Percentiles rank a stretch among this genome's conserved stretches.
phyloP scores from a whole-genome alignment of 371 early-diverging fungal species.

The Mucor irregularis region DNA sequence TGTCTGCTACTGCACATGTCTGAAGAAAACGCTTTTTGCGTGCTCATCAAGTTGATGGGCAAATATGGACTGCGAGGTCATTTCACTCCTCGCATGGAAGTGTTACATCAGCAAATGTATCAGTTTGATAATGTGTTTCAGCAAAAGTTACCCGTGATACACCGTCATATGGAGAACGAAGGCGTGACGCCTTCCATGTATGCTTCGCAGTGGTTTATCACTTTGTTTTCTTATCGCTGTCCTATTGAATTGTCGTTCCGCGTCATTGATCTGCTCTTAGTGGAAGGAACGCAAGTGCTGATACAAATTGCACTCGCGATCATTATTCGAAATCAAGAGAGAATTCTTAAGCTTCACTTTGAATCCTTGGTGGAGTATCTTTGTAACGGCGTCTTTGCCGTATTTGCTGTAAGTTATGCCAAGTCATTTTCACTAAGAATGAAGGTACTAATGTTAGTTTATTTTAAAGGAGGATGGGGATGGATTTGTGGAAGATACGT shows the following conservation, averaged over 20 bases:
- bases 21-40: constrained; percentile 83
- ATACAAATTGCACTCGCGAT: constrained; percentile 86
- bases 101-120: constrained; percentile 78
- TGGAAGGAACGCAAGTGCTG: constrained; percentile 87
- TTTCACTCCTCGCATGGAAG: constrained; percentile 82
- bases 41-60: constrained; percentile 73
- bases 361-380: constrained; percentile 84
- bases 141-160: constrained; percentile 71
- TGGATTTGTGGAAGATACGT: constrained; percentile 28
- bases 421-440: not conserved
- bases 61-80: constrained; percentile 82
- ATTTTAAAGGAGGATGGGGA: constrained; percentile 30
- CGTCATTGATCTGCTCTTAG: constrained; percentile 87
- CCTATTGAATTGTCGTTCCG: constrained; percentile 84
- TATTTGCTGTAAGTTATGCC: constrained; percentile 47
- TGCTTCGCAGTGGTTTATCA: constrained; percentile 84
- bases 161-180: constrained; percentile 69
- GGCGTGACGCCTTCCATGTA: constrained; percentile 81
- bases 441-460: not conserved
- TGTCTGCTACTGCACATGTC: constrained; percentile 88
- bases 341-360: constrained; percentile 75
- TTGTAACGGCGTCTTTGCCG: constrained; percentile 75
- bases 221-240: constrained; percentile 80
- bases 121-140: constrained; percentile 86
- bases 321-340: constrained; percentile 75